Evolutionary conservation across 768 basidiomycete species (phyloP), one percentile per base, ranked within the genome.

Genomic region (Agaricus blazei): DNA sequence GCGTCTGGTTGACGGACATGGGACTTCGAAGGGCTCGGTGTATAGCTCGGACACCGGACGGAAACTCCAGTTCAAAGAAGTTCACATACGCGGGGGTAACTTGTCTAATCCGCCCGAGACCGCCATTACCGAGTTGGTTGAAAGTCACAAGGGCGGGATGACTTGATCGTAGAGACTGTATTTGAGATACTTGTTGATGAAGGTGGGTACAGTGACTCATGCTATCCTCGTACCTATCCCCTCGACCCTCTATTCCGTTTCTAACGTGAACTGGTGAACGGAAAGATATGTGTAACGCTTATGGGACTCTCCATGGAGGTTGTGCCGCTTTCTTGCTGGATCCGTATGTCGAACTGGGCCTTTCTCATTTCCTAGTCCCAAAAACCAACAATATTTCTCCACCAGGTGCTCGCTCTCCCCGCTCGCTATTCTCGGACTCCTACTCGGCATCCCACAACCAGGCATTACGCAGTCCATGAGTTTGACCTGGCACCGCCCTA

Each of bases 261-360:
- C 27, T 26, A 19, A 19, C 19, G 19, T 19, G 19, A 19, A 19
- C 19, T 19, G 19, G 19, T 19, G 19, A 19, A 19, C 36, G 50
- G 11, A 3, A 19, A 84, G 83, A 83, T 52, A 84, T 85, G 82
- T 69, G 80, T 57, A 84, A 84, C 47, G 60, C 70, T 14, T 64
- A 64, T 50, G 72, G 75, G 8, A 73, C 68, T 15, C 53, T 85
- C n/a, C 83, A 85, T 50, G 83, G 82, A 1, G 82, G 71, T 4
- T 84, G 82, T 60, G 74, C 78, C 3, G 80, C 78, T 0, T 75
- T 81, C 58, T 69, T 85, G 29, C 72, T 84, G 28, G 82, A 84
- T 65, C 70, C 72, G 83, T 79, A 59, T 26, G 80, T 67, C 36
- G 12, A 34, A 29, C 19, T 34, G 24, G 19, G 19, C 19, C 19